A percentile compares a stretch with the other conserved stretches of the same genome.
These are phyloP conservation scores for Microdochium nivale DNA, from an alignment of 2,329 filamentous ascomycete genomes.

Conservation along the genomic window DNA sequence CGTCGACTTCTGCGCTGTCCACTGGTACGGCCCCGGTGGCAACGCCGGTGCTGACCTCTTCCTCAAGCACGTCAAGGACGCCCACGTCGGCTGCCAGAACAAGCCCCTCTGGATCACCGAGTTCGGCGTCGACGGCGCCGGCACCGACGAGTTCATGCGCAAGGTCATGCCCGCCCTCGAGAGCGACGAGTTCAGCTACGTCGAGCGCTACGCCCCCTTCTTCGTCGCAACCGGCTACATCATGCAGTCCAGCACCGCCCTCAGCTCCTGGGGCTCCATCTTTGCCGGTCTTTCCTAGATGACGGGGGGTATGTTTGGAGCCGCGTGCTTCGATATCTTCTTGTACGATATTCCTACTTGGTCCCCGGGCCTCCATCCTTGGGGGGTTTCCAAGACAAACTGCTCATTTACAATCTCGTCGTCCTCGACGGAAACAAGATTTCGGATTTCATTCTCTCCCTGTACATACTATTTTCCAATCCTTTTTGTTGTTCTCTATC, in stretches of 20 bases:
- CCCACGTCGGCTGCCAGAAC: conserved; percentile 33
- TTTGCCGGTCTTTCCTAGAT: conserved; percentile 28
- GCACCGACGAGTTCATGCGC: conserved; percentile 39
- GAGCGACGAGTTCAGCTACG: conserved; percentile 33
- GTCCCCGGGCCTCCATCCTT: conserved; percentile 7
- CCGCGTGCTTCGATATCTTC: conserved; percentile 3
- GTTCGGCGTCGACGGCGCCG: conserved; percentile 44
- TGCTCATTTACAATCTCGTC: no score
- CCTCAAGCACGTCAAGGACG: conserved; percentile 42
- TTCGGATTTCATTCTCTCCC: no score
- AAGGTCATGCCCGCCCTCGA: conserved; percentile 40
- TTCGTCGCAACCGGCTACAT: conserved; percentile 35
- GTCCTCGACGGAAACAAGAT: no score
- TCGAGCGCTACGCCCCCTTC: conserved; percentile 51
- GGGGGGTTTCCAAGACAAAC: conserved; percentile 3
- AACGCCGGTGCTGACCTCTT: conserved; percentile 36
- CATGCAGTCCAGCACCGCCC: conserved; percentile 26
- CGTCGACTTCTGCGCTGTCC: conserved; percentile 52
- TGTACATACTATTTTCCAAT: no score
- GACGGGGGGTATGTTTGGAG: not conserved
- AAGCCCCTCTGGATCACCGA: conserved; percentile 56
- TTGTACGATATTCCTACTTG: conserved; percentile 8
- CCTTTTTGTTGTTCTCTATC: no score
- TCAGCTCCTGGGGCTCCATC: conserved; percentile 38
- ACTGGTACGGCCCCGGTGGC: conserved; percentile 51